Evolutionary conservation across 768 basidiomycete species (phyloP).

Genomic region (Pluteus cervinus): DNA sequence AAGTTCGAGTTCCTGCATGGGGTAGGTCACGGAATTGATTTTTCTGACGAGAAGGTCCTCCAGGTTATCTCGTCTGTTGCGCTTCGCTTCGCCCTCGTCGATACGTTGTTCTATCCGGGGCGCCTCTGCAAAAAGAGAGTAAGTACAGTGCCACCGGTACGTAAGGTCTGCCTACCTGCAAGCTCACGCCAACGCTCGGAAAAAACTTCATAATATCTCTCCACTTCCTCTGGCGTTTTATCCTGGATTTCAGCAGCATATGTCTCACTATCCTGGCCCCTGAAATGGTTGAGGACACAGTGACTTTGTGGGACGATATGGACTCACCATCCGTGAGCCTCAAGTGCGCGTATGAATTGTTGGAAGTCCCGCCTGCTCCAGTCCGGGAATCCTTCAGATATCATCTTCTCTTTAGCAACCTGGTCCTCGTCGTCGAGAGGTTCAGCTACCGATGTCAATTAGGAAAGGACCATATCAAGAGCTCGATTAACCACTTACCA

Average conservation of each 20-base stretch:
- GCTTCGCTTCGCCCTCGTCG: conserved; percentile 83
- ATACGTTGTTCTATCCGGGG: conserved; percentile 81
- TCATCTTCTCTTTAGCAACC: conserved; percentile 72
- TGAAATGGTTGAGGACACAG: conserved; percentile 14
- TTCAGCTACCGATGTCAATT: conserved; percentile 49
- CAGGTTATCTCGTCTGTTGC: conserved; percentile 78
- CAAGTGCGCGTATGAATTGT: conserved; percentile 69
- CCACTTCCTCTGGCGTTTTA: conserved; percentile 74
- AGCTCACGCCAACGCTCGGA: conserved; percentile 86
- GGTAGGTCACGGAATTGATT: conserved; percentile 76
- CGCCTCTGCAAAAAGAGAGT: conserved; percentile 45
- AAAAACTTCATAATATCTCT: conserved; percentile 77
- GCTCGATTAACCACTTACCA: conserved; percentile 34
- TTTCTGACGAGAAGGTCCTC: conserved; percentile 77
- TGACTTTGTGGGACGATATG: background rate
- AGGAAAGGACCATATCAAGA: background rate
- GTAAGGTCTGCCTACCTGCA: conserved; percentile 42
- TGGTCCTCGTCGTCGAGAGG: conserved; percentile 87
- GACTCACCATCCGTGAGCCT: conserved; percentile 69
- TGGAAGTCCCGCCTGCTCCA: conserved; percentile 96
- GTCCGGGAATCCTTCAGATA: conserved; percentile 74
- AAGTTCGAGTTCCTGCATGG: conserved; percentile 96
- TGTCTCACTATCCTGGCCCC: conserved; percentile 58
- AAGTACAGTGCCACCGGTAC: background rate
- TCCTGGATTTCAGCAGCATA: conserved; percentile 83